phyloP scores from a whole-genome alignment of 352 stramenopile species.

The Thalassiosira hispida region DNA sequence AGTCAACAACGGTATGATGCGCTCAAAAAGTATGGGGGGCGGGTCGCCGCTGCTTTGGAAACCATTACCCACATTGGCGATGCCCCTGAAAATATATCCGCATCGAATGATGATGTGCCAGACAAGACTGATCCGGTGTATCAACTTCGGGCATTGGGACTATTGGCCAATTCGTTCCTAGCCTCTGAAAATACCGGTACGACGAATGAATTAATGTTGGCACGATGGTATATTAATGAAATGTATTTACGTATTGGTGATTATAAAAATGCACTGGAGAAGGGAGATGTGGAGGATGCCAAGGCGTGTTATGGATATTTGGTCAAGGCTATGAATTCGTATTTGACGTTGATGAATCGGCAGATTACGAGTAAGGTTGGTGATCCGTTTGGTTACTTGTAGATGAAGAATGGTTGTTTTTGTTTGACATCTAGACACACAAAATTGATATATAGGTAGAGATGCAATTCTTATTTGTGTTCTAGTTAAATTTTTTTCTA shows the following conservation, averaged over 20 bases:
- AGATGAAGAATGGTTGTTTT: not conserved
- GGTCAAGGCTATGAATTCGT: slow-evolving; percentile 74
- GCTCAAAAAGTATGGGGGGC: slow-evolving; percentile 74
- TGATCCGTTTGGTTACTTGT: slow-evolving; percentile 64
- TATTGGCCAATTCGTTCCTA: slow-evolving; percentile 79
- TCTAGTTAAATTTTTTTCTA: too few relatives aligned
- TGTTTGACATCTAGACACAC: too few relatives aligned
- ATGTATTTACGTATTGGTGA: slow-evolving; percentile 73
- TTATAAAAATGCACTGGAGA: slow-evolving; percentile 51
- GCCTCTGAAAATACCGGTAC: slow-evolving; percentile 77
- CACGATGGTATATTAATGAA: slow-evolving; percentile 83
- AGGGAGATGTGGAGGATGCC: slow-evolving; percentile 40
- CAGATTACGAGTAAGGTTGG: slow-evolving; percentile 75
- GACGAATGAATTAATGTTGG: slow-evolving; percentile 80
- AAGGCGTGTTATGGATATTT: slow-evolving; percentile 30
- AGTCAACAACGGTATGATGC: slow-evolving; percentile 79
- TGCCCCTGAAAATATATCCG: slow-evolving; percentile 11
- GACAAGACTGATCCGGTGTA: slow-evolving; percentile 56
- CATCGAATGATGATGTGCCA: slow-evolving; percentile 28
- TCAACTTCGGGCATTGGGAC: slow-evolving; percentile 70
- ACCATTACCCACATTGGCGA: slow-evolving; percentile 42
- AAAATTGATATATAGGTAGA: too few relatives aligned
- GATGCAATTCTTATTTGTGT: too few relatives aligned
- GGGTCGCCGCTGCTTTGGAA: slow-evolving; percentile 49
- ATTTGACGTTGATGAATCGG: slow-evolving; percentile 72